Evolutionary conservation across 306 rosid species (phyloP), one percentile per base, ranked within the genome.

Genomic region (Pyrus betulifolia): DNA sequence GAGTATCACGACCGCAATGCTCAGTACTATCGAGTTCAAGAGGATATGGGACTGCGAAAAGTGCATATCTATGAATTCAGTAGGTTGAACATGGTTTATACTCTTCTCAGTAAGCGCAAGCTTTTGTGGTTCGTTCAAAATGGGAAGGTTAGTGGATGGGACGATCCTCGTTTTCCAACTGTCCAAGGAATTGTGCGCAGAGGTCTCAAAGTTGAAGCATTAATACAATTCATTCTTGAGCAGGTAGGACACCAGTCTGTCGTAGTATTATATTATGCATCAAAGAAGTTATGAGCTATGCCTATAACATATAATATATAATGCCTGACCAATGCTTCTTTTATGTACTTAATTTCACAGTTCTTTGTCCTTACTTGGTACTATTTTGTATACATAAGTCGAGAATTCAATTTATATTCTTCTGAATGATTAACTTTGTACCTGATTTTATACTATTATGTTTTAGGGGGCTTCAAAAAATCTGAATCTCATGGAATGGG

Each of bases 401-500:
- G 4, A 49, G 18, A 49, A 49, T 15, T 49, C 21, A 49, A 49
- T 49, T 15, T 49, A 15, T 58, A 10, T 0, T 3, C 71, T 74
- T 72, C 57, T 63, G 42, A 67, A 67, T 12, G 49, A 64, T 49
- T 72, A 3, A 21, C 45, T 52, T 40, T 82, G 67, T 67, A 51
- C 70, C 63, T 72, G 74, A 80, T 79, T 40, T 71, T 73, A 46
- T 71, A 33, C 77, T 66, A 58, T 65, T 68, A 13, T 40, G 70
- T 80, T 79, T 42, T 57, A 94, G 98, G 98, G 97, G 51, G 98
- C 97, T 6, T 94, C 97, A 1, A 94, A 87, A 83, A 92, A 94
- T 83, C 96, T 94, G 80, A 94, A 94, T 84, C 96, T 94, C 79
- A 94, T 94, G 98, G 98, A 94, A 74, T 94, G 97, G 97, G 98